Base-by-base conservation (phyloP, 2,329 filamentous ascomycete genomes). In the Xylaria digitata region DNA sequence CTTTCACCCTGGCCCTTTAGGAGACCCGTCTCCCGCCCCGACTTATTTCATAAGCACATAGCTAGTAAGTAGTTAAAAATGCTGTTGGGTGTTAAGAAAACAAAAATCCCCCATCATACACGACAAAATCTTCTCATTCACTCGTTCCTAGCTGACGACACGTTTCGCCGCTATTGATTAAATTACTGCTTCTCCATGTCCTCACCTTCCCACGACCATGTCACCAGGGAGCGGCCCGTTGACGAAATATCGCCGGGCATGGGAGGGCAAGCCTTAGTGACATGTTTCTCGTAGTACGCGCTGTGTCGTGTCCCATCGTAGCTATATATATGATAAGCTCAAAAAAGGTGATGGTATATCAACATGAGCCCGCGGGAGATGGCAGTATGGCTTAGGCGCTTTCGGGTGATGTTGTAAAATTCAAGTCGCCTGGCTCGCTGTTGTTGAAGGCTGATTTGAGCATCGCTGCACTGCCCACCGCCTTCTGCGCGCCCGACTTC, bases 401-500 rank as follows among this genome's bases (percentile, higher is more conserved):
- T 59, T 77, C 74, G 23, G 75, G 76, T 43, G 75, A 71, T 17
- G 73, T 32, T 7, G 74, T 34, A 52, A 73, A 71, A 17, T 61
- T 63, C 2, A 74, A 65, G 40, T 74, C 72, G 7, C 74, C 73
- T 61, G 78, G 75, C 56, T 79, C 77, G 23, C 67, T 72, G 59
- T 77, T 77, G 45, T 77, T 77, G 45, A 79, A 77, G 6, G 72
- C 68, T 19, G 76, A 75, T 55, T 76, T 76, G 56, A 76, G 72
- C 23, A 74, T 69, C 23, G 73, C 71, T 13, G 78, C 73, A 64
- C 78, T 79, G 34, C 79, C 78, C 1, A 74, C 77, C 1, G 75
- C 72, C 60, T 74, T 75, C 52, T 73, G 74, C 15, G 77, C 67
- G 21, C 76, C 76, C 30, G 78, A 60, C 70, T 80, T 80, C 66